These are phyloP conservation scores for Saccharomycopsis sp. DNA, from an alignment of 805 yeast genomes.

Conservation along the genomic window DNA sequence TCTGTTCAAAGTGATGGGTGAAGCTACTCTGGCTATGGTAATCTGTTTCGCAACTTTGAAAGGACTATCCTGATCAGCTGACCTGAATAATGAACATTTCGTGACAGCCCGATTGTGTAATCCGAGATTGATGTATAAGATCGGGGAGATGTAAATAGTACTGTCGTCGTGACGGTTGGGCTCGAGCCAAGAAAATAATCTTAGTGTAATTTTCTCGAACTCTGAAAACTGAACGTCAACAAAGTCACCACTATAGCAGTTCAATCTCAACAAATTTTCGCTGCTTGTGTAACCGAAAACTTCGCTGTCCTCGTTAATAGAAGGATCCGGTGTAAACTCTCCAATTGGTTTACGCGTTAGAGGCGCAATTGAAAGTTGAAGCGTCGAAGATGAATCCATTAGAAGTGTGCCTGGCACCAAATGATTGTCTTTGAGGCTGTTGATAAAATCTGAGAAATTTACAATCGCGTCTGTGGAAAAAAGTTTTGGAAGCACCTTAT, in stretches of 20 bases:
- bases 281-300: constrained; percentile 41
- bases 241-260: constrained; percentile 64
- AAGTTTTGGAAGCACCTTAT: not conserved
- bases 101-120: constrained; percentile 25
- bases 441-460: constrained; percentile 21
- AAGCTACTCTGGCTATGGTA: constrained; percentile 58
- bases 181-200: constrained; percentile 53
- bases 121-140: constrained; percentile 45
- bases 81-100: not conserved
- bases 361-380: constrained; percentile 5
- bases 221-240: constrained; percentile 31
- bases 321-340: constrained; percentile 16
- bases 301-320: constrained; percentile 38
- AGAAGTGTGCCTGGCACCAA: constrained; percentile 3
- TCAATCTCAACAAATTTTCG: constrained; percentile 46
- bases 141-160: constrained; percentile 54
- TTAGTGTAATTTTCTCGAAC: constrained; percentile 19
- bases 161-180: constrained; percentile 43
- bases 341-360: not conserved
- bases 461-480: constrained; percentile 6
- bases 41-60: constrained; percentile 49
- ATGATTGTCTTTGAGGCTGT: not conserved
- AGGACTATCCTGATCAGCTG: constrained; percentile 14
- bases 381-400: constrained; percentile 4
- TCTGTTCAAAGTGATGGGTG: constrained; percentile 62